Evolutionary conservation across 2,329 filamentous ascomycete species (phyloP).

Genomic region (Penicillium brasilianum): DNA sequence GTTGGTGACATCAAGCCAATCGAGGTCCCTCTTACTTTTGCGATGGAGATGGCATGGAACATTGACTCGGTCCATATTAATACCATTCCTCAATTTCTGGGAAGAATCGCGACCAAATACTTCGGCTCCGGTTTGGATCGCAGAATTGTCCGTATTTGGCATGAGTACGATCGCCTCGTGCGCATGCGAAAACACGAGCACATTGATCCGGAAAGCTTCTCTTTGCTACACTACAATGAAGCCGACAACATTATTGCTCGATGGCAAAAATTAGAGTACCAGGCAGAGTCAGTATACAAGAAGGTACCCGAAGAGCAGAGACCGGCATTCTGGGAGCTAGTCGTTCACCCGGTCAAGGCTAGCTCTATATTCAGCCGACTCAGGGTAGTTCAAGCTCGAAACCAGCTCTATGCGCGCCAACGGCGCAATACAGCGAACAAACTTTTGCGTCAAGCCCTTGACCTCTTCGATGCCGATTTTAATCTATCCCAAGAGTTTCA

Average conservation of each 20-base stretch:
- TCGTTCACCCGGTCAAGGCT: slow-evolving; percentile 65
- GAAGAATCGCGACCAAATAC: slow-evolving; percentile 62
- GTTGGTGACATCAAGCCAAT: slow-evolving; percentile 70
- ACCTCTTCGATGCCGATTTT: slow-evolving; percentile 62
- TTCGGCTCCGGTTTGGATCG: slow-evolving; percentile 58
- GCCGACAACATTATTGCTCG: slow-evolving; percentile 62
- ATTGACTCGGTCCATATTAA: slow-evolving; percentile 66
- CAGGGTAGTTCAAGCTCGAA: slow-evolving; percentile 57
- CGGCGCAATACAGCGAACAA: slow-evolving; percentile 62
- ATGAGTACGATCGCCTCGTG: slow-evolving; percentile 62
- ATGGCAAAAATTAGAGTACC: slow-evolving; percentile 59
- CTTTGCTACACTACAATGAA: slow-evolving; percentile 68
- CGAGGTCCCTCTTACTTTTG: slow-evolving; percentile 33
- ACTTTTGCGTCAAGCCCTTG: slow-evolving; percentile 58
- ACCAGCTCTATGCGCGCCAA: slow-evolving; percentile 62
- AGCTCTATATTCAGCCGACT: slow-evolving; percentile 63
- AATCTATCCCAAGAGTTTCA: slow-evolving; percentile 64
- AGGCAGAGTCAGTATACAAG: slow-evolving; percentile 63
- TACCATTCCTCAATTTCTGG: slow-evolving; percentile 62
- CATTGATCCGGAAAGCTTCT: slow-evolving; percentile 63
- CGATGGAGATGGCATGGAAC: slow-evolving; percentile 21
- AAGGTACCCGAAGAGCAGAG: slow-evolving; percentile 56
- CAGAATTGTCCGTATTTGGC: slow-evolving; percentile 58
- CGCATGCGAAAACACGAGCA: slow-evolving; percentile 67
- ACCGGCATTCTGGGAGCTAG: slow-evolving; percentile 66